Evolutionary conservation across 2,329 filamentous ascomycete species (phyloP).

Genomic region (Colletotrichum agaves): DNA sequence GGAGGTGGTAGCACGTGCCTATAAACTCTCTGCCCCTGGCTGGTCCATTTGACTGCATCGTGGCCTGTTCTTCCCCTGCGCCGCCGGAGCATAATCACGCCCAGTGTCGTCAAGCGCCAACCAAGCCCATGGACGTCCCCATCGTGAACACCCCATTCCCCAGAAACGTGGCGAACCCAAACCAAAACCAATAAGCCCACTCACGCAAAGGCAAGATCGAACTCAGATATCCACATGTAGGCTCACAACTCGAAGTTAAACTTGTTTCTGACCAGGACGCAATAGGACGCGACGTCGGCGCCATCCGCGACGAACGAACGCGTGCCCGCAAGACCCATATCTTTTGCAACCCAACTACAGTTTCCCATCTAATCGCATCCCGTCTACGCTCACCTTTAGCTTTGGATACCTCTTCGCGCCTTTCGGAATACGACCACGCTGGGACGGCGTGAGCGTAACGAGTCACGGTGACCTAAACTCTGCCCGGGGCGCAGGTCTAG

Average conservation of each 20-base stretch:
- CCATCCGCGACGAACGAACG: constrained; percentile 36
- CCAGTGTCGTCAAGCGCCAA: neutral
- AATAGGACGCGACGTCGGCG: constrained; percentile 18
- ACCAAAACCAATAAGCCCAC: constrained; percentile 1
- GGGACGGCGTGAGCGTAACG: constrained; percentile 34
- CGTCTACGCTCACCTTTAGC: neutral
- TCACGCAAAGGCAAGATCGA: neutral
- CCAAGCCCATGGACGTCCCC: neutral
- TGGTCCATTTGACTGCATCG: neutral
- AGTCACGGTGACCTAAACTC: constrained; percentile 32
- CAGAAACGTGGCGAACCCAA: constrained; percentile 14
- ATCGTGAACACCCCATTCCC: constrained; percentile 19
- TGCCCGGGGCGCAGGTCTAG: neutral
- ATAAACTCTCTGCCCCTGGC: neutral
- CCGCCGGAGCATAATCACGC: neutral
- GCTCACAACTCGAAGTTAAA: neutral
- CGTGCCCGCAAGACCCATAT: constrained; percentile 12
- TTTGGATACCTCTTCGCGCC: constrained; percentile 34
- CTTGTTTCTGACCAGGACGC: neutral
- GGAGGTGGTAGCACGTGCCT: no score
- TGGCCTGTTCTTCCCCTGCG: constrained; percentile 1
- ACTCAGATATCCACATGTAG: neutral
- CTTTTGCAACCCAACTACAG: constrained; percentile 9
- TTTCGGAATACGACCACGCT: constrained; percentile 34
- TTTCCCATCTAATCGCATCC: constrained; percentile 9